Base-by-base conservation (phyloP, 441 rosid species). In the Populus tomentosa region DNA sequence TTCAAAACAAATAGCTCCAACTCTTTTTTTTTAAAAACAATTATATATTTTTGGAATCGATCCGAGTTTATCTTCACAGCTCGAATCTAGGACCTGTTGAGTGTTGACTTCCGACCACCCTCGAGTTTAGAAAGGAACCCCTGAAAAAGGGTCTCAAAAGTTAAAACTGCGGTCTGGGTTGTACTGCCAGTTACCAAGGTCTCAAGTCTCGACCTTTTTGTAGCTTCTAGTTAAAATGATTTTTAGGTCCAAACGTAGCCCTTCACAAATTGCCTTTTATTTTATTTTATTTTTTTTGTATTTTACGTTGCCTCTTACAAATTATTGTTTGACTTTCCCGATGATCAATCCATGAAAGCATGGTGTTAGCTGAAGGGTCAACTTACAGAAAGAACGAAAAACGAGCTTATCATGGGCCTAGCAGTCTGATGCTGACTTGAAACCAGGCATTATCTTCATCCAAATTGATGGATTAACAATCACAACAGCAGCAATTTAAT, bases 401-500 rank as follows among this genome's bases (percentile, higher is more conserved):
- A 6, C 33, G 28, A 67, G 16, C 32, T 64, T 36, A 36, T 21
- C 3, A 61, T 73, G 53, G 14, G 63, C n/a, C 70, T 66, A 53
- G 14, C 32, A 70, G 63, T 66, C 30, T 24, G 16, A 70, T 3
- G 61, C 71, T 74, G 80, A 82, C 75, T 71, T 50, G 7, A 46
- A 70, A 62, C 74, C 61, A 28, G 74, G 23, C 16, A 33, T 23
- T 5, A 78, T 75, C 35, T 30, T 74, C 67, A 50, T 67, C 75
- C 53, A 64, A 79, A 72, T 10, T 11, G 72, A 76, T 64, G 73
- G 20, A 42, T 33, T 70, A 70, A 50, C 75, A 26, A 7, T 64
- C 70, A 64, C 63, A 36, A 42, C 36, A 42, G 18, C 21, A 46
- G 20, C 56, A 67, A 1, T 26, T 72, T 36, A 72, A 24, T 14